phyloP scores from a whole-genome alignment of 2,329 filamentous ascomycete genomes.

The Scorias spongiosa region DNA sequence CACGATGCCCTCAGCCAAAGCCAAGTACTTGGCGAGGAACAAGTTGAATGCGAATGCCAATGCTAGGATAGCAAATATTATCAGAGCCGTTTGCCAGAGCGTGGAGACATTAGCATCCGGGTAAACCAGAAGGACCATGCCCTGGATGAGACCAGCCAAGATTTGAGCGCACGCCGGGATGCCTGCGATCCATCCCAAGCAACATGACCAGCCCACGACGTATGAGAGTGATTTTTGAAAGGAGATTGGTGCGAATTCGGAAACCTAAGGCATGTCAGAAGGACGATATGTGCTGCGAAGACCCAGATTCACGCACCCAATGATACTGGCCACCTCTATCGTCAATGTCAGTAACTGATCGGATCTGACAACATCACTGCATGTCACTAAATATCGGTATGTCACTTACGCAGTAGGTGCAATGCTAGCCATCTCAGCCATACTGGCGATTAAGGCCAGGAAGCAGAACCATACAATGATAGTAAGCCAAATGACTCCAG shows the following conservation, averaged over 20 bases:
- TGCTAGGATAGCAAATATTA: constrained; percentile 30
- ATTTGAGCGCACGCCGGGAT: background rate
- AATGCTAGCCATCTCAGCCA: constrained; percentile 21
- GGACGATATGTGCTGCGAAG: no score
- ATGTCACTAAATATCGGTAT: no score
- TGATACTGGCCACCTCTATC: constrained; percentile 35
- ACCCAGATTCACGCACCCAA: constrained; percentile 5
- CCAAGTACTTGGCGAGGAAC: constrained; percentile 26
- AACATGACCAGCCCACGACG: constrained; percentile 6
- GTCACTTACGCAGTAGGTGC: constrained; percentile 18
- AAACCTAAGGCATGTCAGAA: background rate
- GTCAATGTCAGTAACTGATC: no score
- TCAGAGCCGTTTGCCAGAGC: constrained; percentile 21
- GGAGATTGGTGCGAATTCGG: background rate
- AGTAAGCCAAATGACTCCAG: constrained; percentile 36
- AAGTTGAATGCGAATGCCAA: constrained; percentile 28
- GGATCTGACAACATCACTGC: background rate
- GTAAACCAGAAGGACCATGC: constrained; percentile 18
- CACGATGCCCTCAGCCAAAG: constrained; percentile 32
- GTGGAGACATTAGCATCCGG: constrained; percentile 7
- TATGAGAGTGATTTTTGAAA: background rate
- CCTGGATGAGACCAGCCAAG: constrained; percentile 16
- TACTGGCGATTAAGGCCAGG: constrained; percentile 13
- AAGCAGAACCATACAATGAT: constrained; percentile 28
- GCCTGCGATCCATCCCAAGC: constrained; percentile 18